These are phyloP conservation scores for Rosa persica DNA, from an alignment of 306 rosid genomes.

Conservation along the genomic window DNA sequence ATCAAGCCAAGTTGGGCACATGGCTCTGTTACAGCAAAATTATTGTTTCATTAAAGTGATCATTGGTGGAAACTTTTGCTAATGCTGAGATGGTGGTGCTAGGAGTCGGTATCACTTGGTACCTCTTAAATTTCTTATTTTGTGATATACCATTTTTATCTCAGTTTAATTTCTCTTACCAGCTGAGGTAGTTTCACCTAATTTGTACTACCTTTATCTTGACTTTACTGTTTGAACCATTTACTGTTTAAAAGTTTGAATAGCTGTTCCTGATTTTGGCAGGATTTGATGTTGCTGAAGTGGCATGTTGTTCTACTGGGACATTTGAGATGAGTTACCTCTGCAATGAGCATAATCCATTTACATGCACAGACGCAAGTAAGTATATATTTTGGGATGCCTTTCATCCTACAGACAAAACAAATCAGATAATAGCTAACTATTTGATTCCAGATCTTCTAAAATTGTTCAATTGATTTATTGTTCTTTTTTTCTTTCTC, in stretches of 20 bases:
- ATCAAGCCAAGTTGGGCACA: not conserved
- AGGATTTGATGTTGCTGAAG: conserved; percentile 65
- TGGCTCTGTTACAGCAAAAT: not conserved
- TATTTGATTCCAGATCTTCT: conserved; percentile 23
- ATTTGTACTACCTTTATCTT: not conserved
- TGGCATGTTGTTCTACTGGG: conserved; percentile 89
- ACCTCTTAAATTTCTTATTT: not conserved
- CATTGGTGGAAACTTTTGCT: no score
- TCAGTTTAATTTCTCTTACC: not conserved
- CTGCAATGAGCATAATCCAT: conserved; percentile 51
- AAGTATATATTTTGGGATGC: conserved; percentile 71
- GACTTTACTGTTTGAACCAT: not conserved
- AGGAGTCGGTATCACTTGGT: not conserved
- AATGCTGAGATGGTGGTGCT: not conserved
- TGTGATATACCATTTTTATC: not conserved
- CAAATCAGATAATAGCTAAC: conserved; percentile 39
- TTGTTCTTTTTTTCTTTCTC: not conserved
- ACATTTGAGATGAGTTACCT: conserved; percentile 88
- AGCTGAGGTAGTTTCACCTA: not conserved
- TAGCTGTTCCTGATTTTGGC: not conserved
- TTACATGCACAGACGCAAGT: conserved; percentile 71
- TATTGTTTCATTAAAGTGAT: not conserved
- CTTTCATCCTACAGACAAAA: conserved; percentile 53
- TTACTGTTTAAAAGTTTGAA: not conserved
- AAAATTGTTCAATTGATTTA: conserved; percentile 7